These are phyloP conservation scores for Cronartium ribicola DNA, from an alignment of 1,284 basidiomycete species.

Conservation along the genomic window DNA sequence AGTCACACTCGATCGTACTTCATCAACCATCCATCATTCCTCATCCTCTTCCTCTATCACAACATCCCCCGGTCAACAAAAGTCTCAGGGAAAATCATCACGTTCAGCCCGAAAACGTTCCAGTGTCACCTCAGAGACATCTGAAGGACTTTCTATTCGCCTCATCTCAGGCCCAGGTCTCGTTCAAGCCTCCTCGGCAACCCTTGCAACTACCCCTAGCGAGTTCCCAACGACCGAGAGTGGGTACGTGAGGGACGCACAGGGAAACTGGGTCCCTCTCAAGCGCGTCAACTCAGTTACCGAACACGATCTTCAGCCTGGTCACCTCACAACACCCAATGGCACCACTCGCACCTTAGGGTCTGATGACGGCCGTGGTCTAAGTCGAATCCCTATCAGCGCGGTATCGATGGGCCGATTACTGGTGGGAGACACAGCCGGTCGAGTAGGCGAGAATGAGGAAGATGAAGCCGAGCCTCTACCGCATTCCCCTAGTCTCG, in stretches of 20 bases:
- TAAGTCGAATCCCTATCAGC: conserved; percentile 35
- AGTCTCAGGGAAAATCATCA: not conserved
- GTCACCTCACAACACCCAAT: not conserved
- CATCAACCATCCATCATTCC: not conserved
- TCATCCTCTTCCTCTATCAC: not conserved
- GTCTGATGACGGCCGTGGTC: conserved; percentile 10
- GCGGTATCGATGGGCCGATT: conserved; percentile 36
- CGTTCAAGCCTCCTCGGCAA: not conserved
- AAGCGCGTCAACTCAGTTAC: not conserved
- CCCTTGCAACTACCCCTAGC: not conserved
- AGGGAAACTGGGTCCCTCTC: conserved; percentile 14
- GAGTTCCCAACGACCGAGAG: conserved; percentile 10
- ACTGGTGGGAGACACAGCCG: conserved; percentile 18
- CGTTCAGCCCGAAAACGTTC: not conserved
- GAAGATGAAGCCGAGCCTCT: not conserved
- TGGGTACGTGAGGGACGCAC: conserved; percentile 18
- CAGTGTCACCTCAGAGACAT: not conserved
- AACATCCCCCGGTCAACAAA: not conserved
- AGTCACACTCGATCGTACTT: not conserved
- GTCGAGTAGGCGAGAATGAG: not conserved
- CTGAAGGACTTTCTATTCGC: conserved; percentile 33
- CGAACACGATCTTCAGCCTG: not conserved
- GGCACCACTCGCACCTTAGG: not conserved
- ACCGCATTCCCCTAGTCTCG: not conserved
- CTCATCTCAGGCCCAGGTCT: conserved; percentile 39